Conservation (phyloP, 2,329 filamentous ascomycete species). For the Thelonectria olida region DNA sequence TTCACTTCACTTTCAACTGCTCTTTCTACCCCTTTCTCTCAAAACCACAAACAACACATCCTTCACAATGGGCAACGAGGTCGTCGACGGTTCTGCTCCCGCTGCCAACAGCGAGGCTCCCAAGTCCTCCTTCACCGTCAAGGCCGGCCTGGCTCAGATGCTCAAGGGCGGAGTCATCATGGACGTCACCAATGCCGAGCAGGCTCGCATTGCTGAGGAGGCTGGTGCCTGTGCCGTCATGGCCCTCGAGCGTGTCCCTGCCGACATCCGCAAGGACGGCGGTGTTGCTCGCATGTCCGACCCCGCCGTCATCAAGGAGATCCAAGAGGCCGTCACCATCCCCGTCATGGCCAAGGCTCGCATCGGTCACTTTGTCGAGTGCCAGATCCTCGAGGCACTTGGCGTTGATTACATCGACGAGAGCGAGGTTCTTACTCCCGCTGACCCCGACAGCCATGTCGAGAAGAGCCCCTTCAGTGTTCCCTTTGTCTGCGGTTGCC, state of each 20-base stretch:
- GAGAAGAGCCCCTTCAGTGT: slow-evolving; percentile 84
- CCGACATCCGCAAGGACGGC: slow-evolving; percentile 91
- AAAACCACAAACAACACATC: not conserved
- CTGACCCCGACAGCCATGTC: slow-evolving; percentile 90
- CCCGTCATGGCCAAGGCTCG: slow-evolving; percentile 99
- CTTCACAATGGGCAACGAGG: slow-evolving; percentile 47
- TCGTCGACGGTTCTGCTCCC: slow-evolving; percentile 26
- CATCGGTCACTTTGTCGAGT: slow-evolving; percentile 98
- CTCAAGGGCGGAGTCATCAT: slow-evolving; percentile 99
- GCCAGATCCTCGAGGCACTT: slow-evolving; percentile 95
- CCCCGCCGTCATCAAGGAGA: slow-evolving; percentile 92
- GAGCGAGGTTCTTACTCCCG: slow-evolving; percentile 95
- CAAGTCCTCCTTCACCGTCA: slow-evolving; percentile 79
- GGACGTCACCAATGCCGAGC: slow-evolving; percentile 94
- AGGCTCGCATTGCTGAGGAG: slow-evolving; percentile 97
- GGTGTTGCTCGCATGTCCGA: slow-evolving; percentile 98
- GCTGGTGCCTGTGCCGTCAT: slow-evolving; percentile 96
- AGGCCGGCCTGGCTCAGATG: slow-evolving; percentile 96
- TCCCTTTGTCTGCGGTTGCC: slow-evolving; percentile 96
- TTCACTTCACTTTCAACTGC: too few species aligned
- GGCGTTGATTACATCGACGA: slow-evolving; percentile 99
- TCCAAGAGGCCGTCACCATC: slow-evolving; percentile 94
- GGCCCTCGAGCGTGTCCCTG: slow-evolving; percentile 96
- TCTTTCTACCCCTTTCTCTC: not conserved
- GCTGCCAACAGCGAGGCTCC: slow-evolving; percentile 47